A percentile compares a stretch with the other conserved stretches of the same genome.
These are phyloP conservation scores for Tolypocladium sp. DNA, from an alignment of 2,329 filamentous ascomycete species.

Conservation along the genomic window DNA sequence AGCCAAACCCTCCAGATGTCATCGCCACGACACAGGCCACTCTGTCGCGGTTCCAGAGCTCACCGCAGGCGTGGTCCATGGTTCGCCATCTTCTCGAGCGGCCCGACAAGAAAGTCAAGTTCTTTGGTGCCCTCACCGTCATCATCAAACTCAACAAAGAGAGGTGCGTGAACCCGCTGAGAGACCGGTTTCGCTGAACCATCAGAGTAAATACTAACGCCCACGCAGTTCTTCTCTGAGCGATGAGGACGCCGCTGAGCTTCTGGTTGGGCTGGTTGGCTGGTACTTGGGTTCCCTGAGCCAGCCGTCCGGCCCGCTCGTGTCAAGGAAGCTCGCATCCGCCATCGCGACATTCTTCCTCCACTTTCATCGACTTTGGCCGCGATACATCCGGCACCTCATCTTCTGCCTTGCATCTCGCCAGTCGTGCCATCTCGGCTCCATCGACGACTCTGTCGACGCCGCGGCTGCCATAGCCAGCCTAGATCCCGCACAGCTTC, in stretches of 20 bases:
- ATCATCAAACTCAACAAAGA: slow-evolving; percentile 94
- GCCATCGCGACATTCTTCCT: slow-evolving; percentile 68
- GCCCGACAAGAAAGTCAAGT: slow-evolving; percentile 67
- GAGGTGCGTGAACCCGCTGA: slow-evolving; percentile 38
- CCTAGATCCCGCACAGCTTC: slow-evolving; percentile 36
- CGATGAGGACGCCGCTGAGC: slow-evolving; percentile 46
- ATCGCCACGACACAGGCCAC: slow-evolving; percentile 56
- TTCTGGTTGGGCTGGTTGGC: slow-evolving; percentile 50
- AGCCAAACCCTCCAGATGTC: slow-evolving; percentile 37
- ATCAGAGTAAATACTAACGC: background rate
- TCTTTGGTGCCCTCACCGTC: slow-evolving; percentile 88
- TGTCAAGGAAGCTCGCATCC: slow-evolving; percentile 67
- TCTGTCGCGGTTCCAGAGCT: slow-evolving; percentile 70
- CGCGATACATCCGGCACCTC: slow-evolving; percentile 54
- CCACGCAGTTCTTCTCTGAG: slow-evolving; percentile 36
- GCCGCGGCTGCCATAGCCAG: slow-evolving; percentile 36
- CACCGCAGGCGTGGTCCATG: slow-evolving; percentile 75
- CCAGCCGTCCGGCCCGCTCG: slow-evolving; percentile 46
- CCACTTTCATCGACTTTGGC: slow-evolving; percentile 60
- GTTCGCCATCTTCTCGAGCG: slow-evolving; percentile 66
- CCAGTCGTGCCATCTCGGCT: slow-evolving; percentile 11
- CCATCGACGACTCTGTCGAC: slow-evolving; percentile 23
- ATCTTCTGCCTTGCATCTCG: slow-evolving; percentile 38
- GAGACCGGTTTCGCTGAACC: background rate
- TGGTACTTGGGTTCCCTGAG: slow-evolving; percentile 51